Base-by-base conservation (phyloP, 176 grass and related monocot genomes). In the Triticum timopheevii region DNA sequence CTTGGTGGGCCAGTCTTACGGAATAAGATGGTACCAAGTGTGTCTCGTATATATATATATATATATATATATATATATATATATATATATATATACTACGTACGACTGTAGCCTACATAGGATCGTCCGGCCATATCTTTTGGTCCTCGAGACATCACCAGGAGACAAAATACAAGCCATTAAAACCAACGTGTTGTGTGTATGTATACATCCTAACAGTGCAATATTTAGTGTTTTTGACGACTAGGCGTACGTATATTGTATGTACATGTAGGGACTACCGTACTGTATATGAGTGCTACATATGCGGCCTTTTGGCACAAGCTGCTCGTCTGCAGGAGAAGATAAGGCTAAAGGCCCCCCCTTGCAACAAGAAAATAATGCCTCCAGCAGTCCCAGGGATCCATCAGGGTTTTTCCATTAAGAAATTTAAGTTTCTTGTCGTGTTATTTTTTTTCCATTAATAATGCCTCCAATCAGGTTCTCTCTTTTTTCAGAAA, bases 271-370 rank as follows among this genome's bases (percentile, higher is more conserved):
- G 89, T 71, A 81, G 65, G 73, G 23, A 82, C 50, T 54, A 19
- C 89, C n/a, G 27, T 66, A 80, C 47, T 30, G 63, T 71, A 76
- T 49, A 68, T 80, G 61, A 80, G 80, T 76, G 80, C 33, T 64
- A 58, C 61, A 13, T 65, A 36, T 73, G 68, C 45, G 67, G 73
- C 80, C 68, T 78, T 66, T 78, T 64, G 76, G 25, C 35, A 45
- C 61, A 83, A 28, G 15, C 19, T 75, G 86, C 79, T 65, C 23
- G 23, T 78, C 28, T 80, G 59, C 69, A 80, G 54, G 34, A 68
- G 66, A 74, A 80, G 85, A 91, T 80, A 66, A 83, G 80, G 33
- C 15, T 56, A 50, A 50, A 50, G 13, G 47, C 33, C 59, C 16
- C 16, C 17, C 9, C 10, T 19, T 68, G 58, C 56, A 76, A 31